Conservation (phyloP, 495 filamentous ascomycete species). For the Talaromyces borbonicus region DNA sequence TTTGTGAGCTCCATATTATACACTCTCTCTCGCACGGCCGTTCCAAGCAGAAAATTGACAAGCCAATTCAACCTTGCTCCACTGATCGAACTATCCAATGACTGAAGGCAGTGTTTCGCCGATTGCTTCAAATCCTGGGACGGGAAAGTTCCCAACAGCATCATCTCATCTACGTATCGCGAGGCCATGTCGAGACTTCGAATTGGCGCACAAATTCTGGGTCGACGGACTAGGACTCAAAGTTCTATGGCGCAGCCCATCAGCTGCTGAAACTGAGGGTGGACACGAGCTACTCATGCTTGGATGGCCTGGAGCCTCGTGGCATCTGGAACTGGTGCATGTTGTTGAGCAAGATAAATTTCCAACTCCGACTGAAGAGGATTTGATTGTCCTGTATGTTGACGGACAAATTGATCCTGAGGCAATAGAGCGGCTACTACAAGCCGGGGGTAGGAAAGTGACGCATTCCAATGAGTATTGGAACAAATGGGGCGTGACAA, state of each 20-base stretch:
- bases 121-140: slow-evolving; percentile 1
- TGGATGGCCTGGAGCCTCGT: slow-evolving; percentile 10
- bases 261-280: slow-evolving; percentile 6
- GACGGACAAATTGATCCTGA: slow-evolving; percentile 10
- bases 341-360: slow-evolving; percentile 6
- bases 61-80: too few species aligned
- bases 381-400: slow-evolving; percentile 12
- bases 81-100: not conserved
- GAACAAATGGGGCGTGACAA: slow-evolving; percentile 12
- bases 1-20: too few species aligned
- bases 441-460: slow-evolving; percentile 8
- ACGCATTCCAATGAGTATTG: slow-evolving; percentile 9
- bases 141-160: not conserved
- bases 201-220: slow-evolving; percentile 5
- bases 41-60: too few species aligned
- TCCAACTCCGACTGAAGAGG: slow-evolving; percentile 11
- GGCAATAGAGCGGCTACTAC: slow-evolving; percentile 5
- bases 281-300: slow-evolving; percentile 12
- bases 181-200: slow-evolving; percentile 1
- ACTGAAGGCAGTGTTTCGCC: not conserved
- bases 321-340: slow-evolving; percentile 13
- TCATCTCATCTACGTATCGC: slow-evolving; percentile 4
- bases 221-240: slow-evolving; percentile 5
- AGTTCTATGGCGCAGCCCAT: slow-evolving; percentile 1
- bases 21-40: too few species aligned